A percentile compares a stretch with the other conserved stretches of the same genome.
phyloP scores from a whole-genome alignment of 805 yeast species.

The Maudiozyma barnettii region DNA sequence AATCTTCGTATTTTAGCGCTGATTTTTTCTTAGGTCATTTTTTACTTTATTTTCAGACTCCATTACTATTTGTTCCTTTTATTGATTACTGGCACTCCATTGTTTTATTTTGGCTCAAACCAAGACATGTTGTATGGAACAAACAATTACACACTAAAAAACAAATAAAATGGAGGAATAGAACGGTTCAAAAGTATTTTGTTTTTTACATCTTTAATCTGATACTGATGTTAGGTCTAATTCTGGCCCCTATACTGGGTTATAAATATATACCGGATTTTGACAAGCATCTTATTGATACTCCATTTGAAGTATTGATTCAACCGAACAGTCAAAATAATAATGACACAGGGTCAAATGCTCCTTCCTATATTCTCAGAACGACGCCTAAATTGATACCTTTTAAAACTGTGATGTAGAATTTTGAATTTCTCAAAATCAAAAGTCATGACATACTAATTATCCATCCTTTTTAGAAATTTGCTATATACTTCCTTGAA shows the following conservation, averaged over 20 bases:
- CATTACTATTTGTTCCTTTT: constrained; percentile 52
- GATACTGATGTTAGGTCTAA: constrained; percentile 31
- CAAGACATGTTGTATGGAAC: constrained; percentile 32
- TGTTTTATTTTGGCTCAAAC: constrained; percentile 59
- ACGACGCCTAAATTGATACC: constrained; percentile 30
- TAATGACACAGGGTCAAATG: constrained; percentile 55
- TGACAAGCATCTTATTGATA: constrained; percentile 12
- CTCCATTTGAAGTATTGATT: constrained; percentile 33
- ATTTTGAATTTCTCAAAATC: no score
- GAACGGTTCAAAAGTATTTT: constrained; percentile 37
- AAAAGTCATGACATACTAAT: no score
- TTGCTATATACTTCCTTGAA: no score
- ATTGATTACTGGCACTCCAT: constrained; percentile 59
- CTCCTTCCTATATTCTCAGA: constrained; percentile 38
- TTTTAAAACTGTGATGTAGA: constrained; percentile 23
- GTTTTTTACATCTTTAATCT: constrained; percentile 37
- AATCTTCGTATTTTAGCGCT: constrained; percentile 56
- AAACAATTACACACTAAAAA: constrained; percentile 33
- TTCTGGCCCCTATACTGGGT: constrained; percentile 42
- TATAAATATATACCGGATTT: constrained; percentile 22
- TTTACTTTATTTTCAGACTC: constrained; percentile 48
- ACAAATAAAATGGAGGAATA: constrained; percentile 32
- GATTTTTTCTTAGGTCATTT: constrained; percentile 55
- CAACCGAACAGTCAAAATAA: constrained; percentile 55
- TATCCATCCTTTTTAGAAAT: no score